Evolutionary conservation across 2,329 filamentous ascomycete genomes (phyloP).

Genomic region (Colletotrichum incanum): DNA sequence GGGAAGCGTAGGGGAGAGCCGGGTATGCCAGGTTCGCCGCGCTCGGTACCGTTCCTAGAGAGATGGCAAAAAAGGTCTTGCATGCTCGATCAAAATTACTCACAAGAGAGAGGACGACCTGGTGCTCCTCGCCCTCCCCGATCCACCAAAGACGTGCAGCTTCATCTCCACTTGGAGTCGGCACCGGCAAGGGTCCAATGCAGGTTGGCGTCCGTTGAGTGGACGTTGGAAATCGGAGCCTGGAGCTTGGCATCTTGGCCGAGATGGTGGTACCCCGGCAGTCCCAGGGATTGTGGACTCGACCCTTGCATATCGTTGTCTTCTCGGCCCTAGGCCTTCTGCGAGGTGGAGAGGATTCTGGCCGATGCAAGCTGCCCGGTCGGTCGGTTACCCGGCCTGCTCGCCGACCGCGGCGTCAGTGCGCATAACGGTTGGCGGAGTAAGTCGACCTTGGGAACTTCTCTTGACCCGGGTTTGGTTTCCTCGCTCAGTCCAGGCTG

Average conservation of each 20-base stretch:
- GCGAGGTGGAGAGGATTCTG: constrained; percentile 14
- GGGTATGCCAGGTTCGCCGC: background rate
- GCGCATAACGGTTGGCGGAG: constrained; percentile 1
- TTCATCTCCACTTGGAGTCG: constrained; percentile 32
- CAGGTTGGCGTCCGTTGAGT: constrained; percentile 31
- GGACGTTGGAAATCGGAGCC: constrained; percentile 27
- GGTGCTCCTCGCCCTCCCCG: background rate
- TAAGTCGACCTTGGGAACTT: background rate
- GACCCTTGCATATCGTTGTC: constrained; percentile 21
- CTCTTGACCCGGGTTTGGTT: background rate
- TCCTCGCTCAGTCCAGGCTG: background rate
- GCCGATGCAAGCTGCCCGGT: constrained; percentile 25
- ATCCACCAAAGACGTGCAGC: constrained; percentile 23
- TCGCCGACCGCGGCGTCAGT: constrained; percentile 9
- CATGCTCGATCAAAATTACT: background rate
- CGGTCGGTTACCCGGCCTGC: constrained; percentile 15
- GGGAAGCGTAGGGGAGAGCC: background rate
- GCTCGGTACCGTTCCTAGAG: background rate
- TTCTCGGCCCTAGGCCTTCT: constrained; percentile 20
- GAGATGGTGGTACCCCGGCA: constrained; percentile 27
- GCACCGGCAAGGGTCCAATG: constrained; percentile 27
- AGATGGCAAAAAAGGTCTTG: background rate
- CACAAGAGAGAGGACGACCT: constrained; percentile 1
- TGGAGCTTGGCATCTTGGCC: constrained; percentile 31
- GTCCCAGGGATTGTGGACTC: constrained; percentile 2